Evolutionary conservation across 257 asterid species (phyloP).

Genomic region (Voacanga thouarsii): DNA sequence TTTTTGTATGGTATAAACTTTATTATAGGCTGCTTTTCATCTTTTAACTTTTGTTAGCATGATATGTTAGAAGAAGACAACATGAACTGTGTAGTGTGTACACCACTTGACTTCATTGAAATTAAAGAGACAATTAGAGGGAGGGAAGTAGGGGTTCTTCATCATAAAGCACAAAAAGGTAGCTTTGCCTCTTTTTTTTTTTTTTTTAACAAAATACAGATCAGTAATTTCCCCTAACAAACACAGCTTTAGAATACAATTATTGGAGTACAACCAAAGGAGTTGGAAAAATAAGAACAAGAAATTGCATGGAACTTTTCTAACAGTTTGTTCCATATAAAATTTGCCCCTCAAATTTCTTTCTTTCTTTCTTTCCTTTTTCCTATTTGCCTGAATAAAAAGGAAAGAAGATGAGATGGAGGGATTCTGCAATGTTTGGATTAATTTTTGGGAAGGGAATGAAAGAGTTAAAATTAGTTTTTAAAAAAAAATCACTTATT

Average conservation of each 20-base stretch:
- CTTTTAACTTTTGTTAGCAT: background rate
- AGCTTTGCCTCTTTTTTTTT: background rate
- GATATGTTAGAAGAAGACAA: constrained; percentile 2
- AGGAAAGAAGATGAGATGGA: no score
- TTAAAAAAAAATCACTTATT: no score
- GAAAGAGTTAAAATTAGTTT: no score
- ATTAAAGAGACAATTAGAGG: background rate
- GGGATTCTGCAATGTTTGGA: no score
- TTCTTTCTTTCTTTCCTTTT: no score
- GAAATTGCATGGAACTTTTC: background rate
- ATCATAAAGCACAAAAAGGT: background rate
- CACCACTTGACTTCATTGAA: constrained; percentile 6
- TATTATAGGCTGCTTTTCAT: constrained; percentile 5
- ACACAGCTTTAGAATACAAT: background rate
- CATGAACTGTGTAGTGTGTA: background rate
- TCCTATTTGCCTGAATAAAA: no score
- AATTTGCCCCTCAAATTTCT: no score
- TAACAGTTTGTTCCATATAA: background rate
- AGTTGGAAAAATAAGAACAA: background rate
- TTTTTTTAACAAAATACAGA: background rate
- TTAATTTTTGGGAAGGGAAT: no score
- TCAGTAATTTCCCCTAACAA: background rate
- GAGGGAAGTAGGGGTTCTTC: constrained; percentile 2
- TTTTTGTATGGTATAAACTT: no score
- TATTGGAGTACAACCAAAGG: background rate